Evolutionary conservation across 495 filamentous ascomycete species (phyloP), one percentile per base, ranked within the genome.

Genomic region (Neurospora cerealis): DNA sequence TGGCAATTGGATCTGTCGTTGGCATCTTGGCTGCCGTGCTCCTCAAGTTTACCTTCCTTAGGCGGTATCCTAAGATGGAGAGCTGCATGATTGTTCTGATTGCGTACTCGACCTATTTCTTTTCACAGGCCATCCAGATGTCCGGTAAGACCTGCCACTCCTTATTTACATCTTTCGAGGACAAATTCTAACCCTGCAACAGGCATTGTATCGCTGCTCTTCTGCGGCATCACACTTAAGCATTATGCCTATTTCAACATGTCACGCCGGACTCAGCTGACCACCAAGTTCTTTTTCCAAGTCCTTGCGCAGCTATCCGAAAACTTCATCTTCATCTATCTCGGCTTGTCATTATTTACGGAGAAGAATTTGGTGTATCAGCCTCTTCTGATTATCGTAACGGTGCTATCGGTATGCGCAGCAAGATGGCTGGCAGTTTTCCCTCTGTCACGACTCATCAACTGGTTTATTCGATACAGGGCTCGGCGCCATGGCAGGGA

Each of bases 161-260:
- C 11, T 62, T 62, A 9, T 62, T 19, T 8, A 62, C 54, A 62
- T 34, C 3, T 34, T 32, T 34, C 76, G 79, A 71, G 83, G 7
- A 75, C 1, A 24, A 42, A 8, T 54, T 24, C 72, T 77, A 21
- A 78, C 70, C 8, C 34, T 69, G 71, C n/a, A 21, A 69, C 77
- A 98, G 95, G 96, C 73, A 99, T 99, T 77, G 96, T 99, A 71
- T 96, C 96, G 21, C 87, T 99, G 72, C 85, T 99, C 13, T 98
- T 99, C 85, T 98, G 96, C 81, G 96, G 96, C 39, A 99, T 99
- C 74, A 97, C 96, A 9, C 87, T 99, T 41, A 99, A 99, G 81
- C 96, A 99, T 81, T 98, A 99, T 78, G 96, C 96, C 54, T 99
- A 99, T 85, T 98, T 97, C 85, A 99, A 99, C 84, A 99, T 99